Percentiles rank a stretch among this genome's conserved stretches.
Evolutionary conservation across 2,329 filamentous ascomycete species (phyloP).

Genomic region (Alternaria conjuncta): DNA sequence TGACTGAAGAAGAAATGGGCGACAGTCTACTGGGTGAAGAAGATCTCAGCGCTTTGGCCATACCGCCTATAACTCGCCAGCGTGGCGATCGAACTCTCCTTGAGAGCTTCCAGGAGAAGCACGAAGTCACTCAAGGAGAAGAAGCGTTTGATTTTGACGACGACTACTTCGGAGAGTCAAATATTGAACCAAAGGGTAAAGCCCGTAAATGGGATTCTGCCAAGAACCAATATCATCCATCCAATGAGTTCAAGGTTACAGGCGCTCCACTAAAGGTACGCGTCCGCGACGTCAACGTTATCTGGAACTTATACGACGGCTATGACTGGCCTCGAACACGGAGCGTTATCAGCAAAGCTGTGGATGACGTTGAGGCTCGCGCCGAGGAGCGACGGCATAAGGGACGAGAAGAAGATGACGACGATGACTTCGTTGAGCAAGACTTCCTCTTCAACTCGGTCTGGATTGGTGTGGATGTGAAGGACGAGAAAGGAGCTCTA

Average conservation of each 20-base stretch:
- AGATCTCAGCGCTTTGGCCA: slow-evolving; percentile 44
- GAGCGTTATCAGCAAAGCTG: slow-evolving; percentile 83
- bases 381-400: slow-evolving; percentile 75
- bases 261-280: slow-evolving; percentile 77
- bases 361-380: slow-evolving; percentile 83
- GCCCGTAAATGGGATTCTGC: slow-evolving; percentile 82
- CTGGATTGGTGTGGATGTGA: slow-evolving; percentile 90
- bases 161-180: slow-evolving; percentile 72
- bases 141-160: slow-evolving; percentile 75
- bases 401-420: slow-evolving; percentile 67
- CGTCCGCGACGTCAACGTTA: slow-evolving; percentile 86
- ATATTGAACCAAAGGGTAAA: slow-evolving; percentile 66
- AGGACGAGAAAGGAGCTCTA: slow-evolving; percentile 82
- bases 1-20: slow-evolving; percentile 51
- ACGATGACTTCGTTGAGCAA: slow-evolving; percentile 73
- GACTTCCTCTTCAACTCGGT: slow-evolving; percentile 99
- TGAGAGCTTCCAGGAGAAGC: slow-evolving; percentile 61
- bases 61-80: slow-evolving; percentile 38
- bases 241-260: slow-evolving; percentile 66
- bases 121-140: slow-evolving; percentile 62
- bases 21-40: slow-evolving; percentile 52
- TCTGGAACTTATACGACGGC: slow-evolving; percentile 97
- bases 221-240: slow-evolving; percentile 74
- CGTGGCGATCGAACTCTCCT: slow-evolving; percentile 50
- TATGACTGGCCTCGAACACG: slow-evolving; percentile 94